A percentile compares a stretch with the other conserved stretches of the same genome.
Conservation (phyloP, 768 basidiomycete genomes). For the Rhodotorula babjevae region DNA sequence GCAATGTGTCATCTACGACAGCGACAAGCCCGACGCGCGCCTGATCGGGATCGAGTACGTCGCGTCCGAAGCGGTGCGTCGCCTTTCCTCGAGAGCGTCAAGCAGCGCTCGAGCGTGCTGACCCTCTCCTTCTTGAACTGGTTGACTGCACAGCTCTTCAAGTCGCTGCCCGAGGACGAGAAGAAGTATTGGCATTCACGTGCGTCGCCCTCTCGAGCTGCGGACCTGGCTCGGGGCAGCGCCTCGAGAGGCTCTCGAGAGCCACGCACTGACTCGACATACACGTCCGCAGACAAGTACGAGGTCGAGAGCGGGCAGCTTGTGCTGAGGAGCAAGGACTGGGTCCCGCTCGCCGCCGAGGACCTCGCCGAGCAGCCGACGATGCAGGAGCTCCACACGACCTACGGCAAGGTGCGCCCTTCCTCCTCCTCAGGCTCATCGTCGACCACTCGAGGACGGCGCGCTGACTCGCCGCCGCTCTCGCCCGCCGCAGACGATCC, state of each 20-base stretch:
- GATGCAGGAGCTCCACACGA: constrained; percentile 53
- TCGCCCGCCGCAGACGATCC: constrained; percentile 31
- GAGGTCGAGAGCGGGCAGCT: constrained; percentile 32
- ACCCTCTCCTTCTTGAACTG: not conserved
- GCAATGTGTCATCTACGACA: constrained; percentile 54
- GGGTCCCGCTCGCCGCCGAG: constrained; percentile 41
- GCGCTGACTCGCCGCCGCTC: not conserved
- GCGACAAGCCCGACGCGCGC: constrained; percentile 52
- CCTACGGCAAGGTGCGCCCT: constrained; percentile 53
- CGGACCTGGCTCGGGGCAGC: too few relatives aligned
- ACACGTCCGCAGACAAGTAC: constrained; percentile 15
- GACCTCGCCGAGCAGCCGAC: constrained; percentile 49
- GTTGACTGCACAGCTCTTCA: constrained; percentile 50
- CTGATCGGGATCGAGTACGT: constrained; percentile 59
- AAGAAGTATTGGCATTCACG: constrained; percentile 56
- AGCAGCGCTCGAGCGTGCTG: not conserved
- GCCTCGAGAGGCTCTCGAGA: not conserved
- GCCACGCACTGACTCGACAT: not conserved
- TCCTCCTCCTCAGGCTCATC: too few relatives aligned
- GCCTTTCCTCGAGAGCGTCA: constrained; percentile 35
- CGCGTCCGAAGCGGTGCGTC: constrained; percentile 52
- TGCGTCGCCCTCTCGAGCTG: not conserved
- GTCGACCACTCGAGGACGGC: too few relatives aligned
- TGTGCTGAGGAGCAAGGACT: constrained; percentile 2
- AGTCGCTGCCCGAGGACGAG: constrained; percentile 51